phyloP scores from a whole-genome alignment of 2,329 filamentous ascomycete genomes.

The Colletotrichum liriopes region DNA sequence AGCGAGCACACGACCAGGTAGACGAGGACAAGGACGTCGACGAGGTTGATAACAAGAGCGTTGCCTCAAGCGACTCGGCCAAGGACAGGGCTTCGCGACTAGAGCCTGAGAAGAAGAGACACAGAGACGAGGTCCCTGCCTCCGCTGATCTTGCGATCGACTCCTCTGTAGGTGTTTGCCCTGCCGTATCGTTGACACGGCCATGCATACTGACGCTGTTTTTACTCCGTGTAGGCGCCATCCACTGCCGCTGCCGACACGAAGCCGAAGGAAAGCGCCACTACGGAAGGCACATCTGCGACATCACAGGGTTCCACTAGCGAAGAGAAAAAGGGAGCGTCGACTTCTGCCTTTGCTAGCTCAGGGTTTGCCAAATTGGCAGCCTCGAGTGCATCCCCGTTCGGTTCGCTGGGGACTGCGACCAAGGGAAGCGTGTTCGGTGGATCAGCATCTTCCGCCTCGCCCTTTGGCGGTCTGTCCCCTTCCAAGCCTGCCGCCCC shows the following conservation, averaged over 20 bases:
- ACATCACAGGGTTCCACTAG: slow-evolving; percentile 25
- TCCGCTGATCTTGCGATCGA: slow-evolving; percentile 11
- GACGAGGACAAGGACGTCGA: slow-evolving; percentile 64
- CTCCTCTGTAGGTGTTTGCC: slow-evolving; percentile 16
- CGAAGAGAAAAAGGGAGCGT: slow-evolving; percentile 56
- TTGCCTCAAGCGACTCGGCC: slow-evolving; percentile 60
- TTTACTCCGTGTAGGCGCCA: slow-evolving; percentile 11
- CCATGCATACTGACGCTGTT: slow-evolving; percentile 16
- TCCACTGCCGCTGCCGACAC: slow-evolving; percentile 19
- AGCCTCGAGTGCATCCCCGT: slow-evolving; percentile 73
- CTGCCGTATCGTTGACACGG: background rate
- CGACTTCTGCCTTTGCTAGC: slow-evolving; percentile 75
- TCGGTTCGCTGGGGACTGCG: slow-evolving; percentile 67
- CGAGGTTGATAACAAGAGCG: slow-evolving; percentile 61
- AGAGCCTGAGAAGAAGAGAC: slow-evolving; percentile 77
- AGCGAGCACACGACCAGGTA: slow-evolving; percentile 70
- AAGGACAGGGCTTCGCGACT: slow-evolving; percentile 62
- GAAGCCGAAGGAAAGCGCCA: slow-evolving; percentile 27
- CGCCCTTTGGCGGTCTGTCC: slow-evolving; percentile 53
- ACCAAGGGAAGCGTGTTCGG: slow-evolving; percentile 67
- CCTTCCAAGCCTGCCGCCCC: slow-evolving; percentile 48
- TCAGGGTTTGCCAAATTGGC: slow-evolving; percentile 80
- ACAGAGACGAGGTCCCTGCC: slow-evolving; percentile 66
- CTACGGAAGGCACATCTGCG: slow-evolving; percentile 48
- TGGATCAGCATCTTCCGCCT: slow-evolving; percentile 41